phyloP scores from a whole-genome alignment of 257 asterid species.

The Solanum gandarillasii region DNA sequence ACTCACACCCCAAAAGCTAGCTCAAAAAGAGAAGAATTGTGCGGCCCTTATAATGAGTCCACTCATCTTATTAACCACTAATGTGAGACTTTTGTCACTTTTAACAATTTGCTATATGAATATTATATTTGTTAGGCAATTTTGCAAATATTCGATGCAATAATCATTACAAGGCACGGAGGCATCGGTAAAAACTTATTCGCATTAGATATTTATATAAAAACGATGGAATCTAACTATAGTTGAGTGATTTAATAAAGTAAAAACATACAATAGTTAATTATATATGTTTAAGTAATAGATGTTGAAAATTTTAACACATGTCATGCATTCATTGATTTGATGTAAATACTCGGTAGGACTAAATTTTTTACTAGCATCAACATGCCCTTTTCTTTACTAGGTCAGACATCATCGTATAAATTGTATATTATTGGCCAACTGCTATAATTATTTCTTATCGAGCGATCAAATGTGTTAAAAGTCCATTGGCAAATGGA shows the following conservation, averaged over 20 bases:
- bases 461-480: neutral
- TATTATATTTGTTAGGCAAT: no score
- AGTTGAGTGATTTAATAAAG: neutral
- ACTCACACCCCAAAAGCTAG: no score
- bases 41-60: no score
- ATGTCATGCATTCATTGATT: neutral
- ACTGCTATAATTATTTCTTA: neutral
- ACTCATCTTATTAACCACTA: no score
- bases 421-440: no score
- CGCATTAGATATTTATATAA: neutral
- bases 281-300: neutral
- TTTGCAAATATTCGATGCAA: no score
- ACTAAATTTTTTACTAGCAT: neutral
- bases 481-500: neutral
- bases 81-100: no score
- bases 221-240: no score
- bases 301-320: no score
- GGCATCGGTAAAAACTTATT: neutral
- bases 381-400: neutral
- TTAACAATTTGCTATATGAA: neutral
- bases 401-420: neutral
- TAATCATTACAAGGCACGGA: no score
- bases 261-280: neutral
- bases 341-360: neutral
- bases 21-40: no score